These are phyloP conservation scores for Chrysosphaeria jannelii DNA, from an alignment of 2,329 filamentous ascomycete species.

Conservation along the genomic window DNA sequence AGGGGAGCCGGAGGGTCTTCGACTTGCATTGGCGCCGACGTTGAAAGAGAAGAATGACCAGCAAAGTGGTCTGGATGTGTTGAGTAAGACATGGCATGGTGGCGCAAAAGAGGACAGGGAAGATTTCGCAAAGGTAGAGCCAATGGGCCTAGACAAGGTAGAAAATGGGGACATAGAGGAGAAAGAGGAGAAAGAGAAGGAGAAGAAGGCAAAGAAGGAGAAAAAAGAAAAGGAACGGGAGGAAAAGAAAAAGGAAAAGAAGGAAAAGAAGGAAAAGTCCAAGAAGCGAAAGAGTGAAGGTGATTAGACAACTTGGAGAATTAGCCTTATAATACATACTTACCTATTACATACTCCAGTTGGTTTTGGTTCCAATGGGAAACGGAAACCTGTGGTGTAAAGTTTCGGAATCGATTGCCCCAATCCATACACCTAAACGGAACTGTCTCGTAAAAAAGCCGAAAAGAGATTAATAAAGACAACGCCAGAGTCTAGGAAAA, in stretches of 20 bases:
- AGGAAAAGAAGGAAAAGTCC: not conserved
- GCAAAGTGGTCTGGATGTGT: not conserved
- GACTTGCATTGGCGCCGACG: conserved; percentile 10
- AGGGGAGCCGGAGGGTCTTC: conserved; percentile 10
- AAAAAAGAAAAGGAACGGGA: conserved; percentile 1
- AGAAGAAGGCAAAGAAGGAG: conserved; percentile 2
- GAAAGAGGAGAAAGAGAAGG: conserved; percentile 1
- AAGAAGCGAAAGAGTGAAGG: conserved; percentile 1
- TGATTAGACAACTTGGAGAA: no score
- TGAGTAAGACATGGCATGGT: not conserved
- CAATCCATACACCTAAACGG: no score
- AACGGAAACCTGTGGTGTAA: no score
- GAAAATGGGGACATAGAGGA: conserved; percentile 1
- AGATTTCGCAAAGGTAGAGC: conserved; percentile 1
- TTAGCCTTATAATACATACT: no score
- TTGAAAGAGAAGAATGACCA: conserved; percentile 2
- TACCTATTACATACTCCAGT: no score
- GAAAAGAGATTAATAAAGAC: no score
- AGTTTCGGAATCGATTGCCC: no score
- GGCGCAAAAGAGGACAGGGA: not conserved
- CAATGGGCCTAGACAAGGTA: not conserved
- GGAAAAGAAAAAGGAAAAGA: conserved; percentile 1
- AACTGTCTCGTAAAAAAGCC: no score
- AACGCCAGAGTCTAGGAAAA: no score
- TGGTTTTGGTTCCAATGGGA: no score